Conservation (phyloP, 306 rosid genomes). For the Carpinus viminea region DNA sequence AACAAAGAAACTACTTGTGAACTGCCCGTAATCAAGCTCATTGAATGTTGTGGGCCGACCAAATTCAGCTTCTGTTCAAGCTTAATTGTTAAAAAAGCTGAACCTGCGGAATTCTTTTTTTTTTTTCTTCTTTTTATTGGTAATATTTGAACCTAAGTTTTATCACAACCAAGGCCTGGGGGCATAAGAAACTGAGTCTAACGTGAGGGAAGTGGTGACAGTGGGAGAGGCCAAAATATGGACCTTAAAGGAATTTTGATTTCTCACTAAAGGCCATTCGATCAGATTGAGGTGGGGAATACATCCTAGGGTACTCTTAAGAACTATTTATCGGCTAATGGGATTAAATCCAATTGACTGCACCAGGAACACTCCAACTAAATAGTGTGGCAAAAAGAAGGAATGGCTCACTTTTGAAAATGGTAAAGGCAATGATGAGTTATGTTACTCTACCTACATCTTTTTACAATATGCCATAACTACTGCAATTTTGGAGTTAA, state of each 20-base stretch:
- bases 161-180: background rate
- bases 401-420: too few relatives aligned
- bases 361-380: too few relatives aligned
- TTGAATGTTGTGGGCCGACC: background rate
- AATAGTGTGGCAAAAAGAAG: too few relatives aligned
- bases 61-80: background rate
- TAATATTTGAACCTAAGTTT: background rate
- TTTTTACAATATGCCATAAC: too few relatives aligned
- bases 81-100: background rate
- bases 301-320: too few relatives aligned
- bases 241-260: background rate
- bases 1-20: background rate
- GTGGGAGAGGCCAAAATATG: background rate
- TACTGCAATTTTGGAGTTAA: too few relatives aligned
- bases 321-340: too few relatives aligned
- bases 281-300: too few relatives aligned
- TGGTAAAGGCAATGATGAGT: too few relatives aligned
- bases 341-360: too few relatives aligned
- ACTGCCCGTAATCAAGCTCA: background rate
- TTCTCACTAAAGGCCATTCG: background rate
- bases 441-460: too few relatives aligned
- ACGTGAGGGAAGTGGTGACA: background rate
- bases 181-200: background rate
- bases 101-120: background rate
- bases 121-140: background rate